Evolutionary conservation across 371 early-diverging fungal species (phyloP).

Genomic region (Nosema granulosis): DNA sequence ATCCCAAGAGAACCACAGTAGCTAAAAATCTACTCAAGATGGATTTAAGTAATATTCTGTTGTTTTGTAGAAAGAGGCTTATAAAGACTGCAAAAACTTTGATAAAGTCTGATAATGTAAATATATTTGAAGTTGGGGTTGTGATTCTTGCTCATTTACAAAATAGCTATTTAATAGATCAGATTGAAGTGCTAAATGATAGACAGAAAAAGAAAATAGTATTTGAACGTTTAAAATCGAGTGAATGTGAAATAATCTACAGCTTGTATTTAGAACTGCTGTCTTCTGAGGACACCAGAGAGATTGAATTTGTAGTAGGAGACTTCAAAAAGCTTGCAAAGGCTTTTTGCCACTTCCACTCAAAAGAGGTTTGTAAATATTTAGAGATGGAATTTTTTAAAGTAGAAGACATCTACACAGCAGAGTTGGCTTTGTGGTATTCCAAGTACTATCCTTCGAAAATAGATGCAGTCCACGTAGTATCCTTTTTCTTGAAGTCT

Average conservation of each 20-base stretch:
- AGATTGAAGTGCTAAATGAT: constrained; percentile 1
- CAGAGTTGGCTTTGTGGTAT: constrained; percentile 25
- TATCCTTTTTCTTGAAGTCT: constrained; percentile 21
- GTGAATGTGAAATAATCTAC: constrained; percentile 12
- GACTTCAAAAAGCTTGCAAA: constrained; percentile 12
- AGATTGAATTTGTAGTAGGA: constrained; percentile 17
- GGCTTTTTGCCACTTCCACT: constrained; percentile 16
- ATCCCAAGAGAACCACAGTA: background rate
- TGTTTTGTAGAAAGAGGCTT: constrained; percentile 12
- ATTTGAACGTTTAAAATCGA: constrained; percentile 24
- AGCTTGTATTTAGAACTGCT: constrained; percentile 25
- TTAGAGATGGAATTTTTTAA: background rate
- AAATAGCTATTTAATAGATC: background rate
- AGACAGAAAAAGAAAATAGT: constrained; percentile 8
- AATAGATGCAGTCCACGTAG: constrained; percentile 16
- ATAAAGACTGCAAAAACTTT: constrained; percentile 21
- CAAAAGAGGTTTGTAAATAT: constrained; percentile 21
- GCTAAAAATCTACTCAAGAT: constrained; percentile 4
- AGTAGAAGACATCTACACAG: constrained; percentile 26
- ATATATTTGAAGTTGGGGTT: constrained; percentile 15
- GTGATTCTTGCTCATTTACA: constrained; percentile 6
- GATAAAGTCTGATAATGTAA: constrained; percentile 1
- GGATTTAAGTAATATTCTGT: constrained; percentile 12
- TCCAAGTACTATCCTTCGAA: constrained; percentile 23
- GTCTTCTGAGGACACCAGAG: background rate